Base-by-base conservation (phyloP, 345 rosid species). In the Salix exigua region DNA sequence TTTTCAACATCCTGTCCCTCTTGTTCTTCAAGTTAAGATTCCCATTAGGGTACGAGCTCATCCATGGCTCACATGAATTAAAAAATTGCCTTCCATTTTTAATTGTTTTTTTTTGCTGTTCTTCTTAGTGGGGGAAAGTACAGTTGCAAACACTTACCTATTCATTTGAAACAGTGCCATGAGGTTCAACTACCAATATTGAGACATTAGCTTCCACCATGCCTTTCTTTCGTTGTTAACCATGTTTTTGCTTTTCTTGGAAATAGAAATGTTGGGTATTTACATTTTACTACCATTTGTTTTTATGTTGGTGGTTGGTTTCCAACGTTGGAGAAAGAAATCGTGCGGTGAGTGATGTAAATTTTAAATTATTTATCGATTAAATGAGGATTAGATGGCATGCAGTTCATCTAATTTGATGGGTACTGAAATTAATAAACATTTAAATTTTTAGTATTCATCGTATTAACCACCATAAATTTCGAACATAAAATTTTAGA, bases 91-190 rank as follows among this genome's bases (percentile, higher is more conserved):
- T 9, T 33, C 2, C 30, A 1, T 4, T 31, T 31, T 4, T 55
- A 4, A 21, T 21, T 21, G n/a, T 53, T 53, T 28, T 30, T 21
- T 19, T 38, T 70, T 51, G 64, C 51, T 53, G 37, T 16, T 62
- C n/a, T 35, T 61, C 37, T 35, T 30, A 67, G 44, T 51, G 78
- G 6, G 58, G 60, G 4, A 21, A 73, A 76, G 44, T 33, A 33
- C 64, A 61, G 25, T 48, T 30, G 11, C 67, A 35, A 60, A 12
- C 61, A 55, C 23, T 72, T 75, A 16, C 62, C 16, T 37, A 70
- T 62, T 72, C 77, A 61, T 70, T 14, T 65, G 50, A 66, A 58
- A 80, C 14, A 14, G 78, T 70, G 71, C 58, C 31, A 25, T 46
- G 6, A 31, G 21, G 44, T 35, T 42, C 40, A 55, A 18, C 19